Evolutionary conservation across 495 filamentous ascomycete genomes (phyloP), one percentile per base, ranked within the genome.

Genomic region (Aspergillus baeticus): DNA sequence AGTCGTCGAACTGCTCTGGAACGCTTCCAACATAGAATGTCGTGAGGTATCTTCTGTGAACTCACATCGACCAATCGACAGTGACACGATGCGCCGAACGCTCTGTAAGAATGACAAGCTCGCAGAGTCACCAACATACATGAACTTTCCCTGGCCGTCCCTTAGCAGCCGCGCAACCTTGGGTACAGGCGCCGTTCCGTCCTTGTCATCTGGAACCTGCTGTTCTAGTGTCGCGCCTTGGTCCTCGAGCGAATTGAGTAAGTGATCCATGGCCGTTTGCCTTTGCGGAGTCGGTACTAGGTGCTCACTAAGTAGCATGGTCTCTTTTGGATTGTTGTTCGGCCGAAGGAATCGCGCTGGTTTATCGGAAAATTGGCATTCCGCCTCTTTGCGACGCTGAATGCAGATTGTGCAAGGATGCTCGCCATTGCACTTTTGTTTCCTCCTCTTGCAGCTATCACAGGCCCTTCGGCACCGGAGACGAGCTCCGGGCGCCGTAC

Each of bases 371-470:
- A 76, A 76, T 54, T 74, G 70, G 44, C 73, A 76, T 61, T 76
- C 73, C 3, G 69, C 63, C 38, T 74, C 75, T 58, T 87, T 74
- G 57, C 72, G 75, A 56, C 84, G 76, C 64, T 82, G 82, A 20
- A 76, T 59, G 73, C 85, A 90, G 22, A 85, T 88, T 46, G 82
- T 83, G 63, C 87, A 91, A 22, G 85, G 87, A 51, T 81, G 81
- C 53, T 83, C 68, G 47, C 87, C 87, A 70, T 91, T 87, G 70
- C 87, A 90, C 81, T 90, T 90, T 72, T 90, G 87, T 71, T 90
- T 90, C 61, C 88, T 80, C 51, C 85, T 77, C 74, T 90, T 91
- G 75, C 88, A 91, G 63, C 82, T 86, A 60, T 90, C 85, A 69
- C 88, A 91, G 35, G 88, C 88, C 57, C 71, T 62, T 47, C 71